These are phyloP conservation scores for Zopfia rhizophila DNA, from an alignment of 2,329 filamentous ascomycete genomes.

Conservation along the genomic window DNA sequence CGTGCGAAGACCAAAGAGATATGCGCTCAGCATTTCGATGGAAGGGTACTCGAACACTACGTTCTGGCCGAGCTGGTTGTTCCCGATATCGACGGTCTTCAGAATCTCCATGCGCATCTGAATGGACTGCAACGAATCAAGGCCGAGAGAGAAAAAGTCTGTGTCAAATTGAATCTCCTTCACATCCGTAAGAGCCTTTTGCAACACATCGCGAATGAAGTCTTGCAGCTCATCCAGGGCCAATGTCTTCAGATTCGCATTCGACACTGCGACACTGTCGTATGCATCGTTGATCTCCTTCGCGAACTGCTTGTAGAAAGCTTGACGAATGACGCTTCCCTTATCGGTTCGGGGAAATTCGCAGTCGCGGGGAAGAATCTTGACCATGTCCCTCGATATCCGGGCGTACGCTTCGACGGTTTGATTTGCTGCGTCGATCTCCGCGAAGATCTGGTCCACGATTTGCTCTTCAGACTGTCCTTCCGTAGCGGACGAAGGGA, in stretches of 20 bases:
- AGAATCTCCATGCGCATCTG: conserved; percentile 64
- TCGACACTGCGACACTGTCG: conserved; percentile 18
- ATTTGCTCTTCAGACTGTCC: conserved; percentile 57
- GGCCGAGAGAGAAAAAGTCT: conserved; percentile 68
- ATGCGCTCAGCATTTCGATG: conserved; percentile 56
- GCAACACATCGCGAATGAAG: conserved; percentile 30
- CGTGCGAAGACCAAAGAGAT: conserved; percentile 56
- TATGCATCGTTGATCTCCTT: conserved; percentile 61
- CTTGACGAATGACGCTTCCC: conserved; percentile 65
- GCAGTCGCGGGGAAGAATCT: conserved; percentile 58
- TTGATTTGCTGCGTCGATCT: conserved; percentile 62
- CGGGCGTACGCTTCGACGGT: conserved; percentile 62
- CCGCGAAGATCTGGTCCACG: conserved; percentile 60
- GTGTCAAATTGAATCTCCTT: conserved; percentile 44
- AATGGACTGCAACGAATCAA: conserved; percentile 70
- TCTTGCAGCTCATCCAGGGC: conserved; percentile 40
- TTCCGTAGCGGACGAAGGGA: conserved; percentile 58
- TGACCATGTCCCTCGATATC: conserved; percentile 65
- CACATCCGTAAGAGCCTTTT: conserved; percentile 23
- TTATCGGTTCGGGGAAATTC: conserved; percentile 66
- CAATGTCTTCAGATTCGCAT: conserved; percentile 29
- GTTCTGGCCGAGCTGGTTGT: conserved; percentile 61
- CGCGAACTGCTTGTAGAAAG: conserved; percentile 62
- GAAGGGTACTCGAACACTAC: conserved; percentile 69
- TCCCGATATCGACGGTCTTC: conserved; percentile 60